A percentile compares a stretch with the other conserved stretches of the same genome.
phyloP scores from a whole-genome alignment of 192 early-diverging fungal species.

The Umbelopsis ramanniana region DNA sequence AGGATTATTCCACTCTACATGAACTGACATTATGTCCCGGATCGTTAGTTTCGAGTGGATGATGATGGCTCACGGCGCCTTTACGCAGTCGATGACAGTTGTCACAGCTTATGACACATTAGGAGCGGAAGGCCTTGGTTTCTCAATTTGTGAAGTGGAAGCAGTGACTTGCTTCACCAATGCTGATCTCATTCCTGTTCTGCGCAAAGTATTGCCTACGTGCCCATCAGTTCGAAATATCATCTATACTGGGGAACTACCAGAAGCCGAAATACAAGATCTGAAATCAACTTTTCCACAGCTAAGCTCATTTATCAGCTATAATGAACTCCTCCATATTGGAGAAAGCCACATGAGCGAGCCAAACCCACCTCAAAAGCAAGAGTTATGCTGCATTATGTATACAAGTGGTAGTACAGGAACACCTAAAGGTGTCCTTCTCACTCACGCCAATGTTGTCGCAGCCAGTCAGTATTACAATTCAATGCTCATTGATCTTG shows the following conservation, averaged over 20 bases:
- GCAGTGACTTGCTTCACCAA: slow-evolving; percentile 73
- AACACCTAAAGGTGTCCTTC: slow-evolving; percentile 75
- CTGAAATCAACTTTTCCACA: slow-evolving; percentile 46
- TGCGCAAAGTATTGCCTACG: slow-evolving; percentile 58
- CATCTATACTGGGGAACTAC: slow-evolving; percentile 69
- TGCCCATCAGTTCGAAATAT: slow-evolving; percentile 64
- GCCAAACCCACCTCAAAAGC: slow-evolving; percentile 32
- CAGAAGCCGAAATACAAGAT: slow-evolving; percentile 49
- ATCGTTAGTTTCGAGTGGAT: slow-evolving; percentile 35
- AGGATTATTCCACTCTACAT: neutral
- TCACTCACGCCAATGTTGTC: slow-evolving; percentile 70
- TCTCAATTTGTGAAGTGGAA: slow-evolving; percentile 80
- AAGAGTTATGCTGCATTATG: slow-evolving; percentile 67
- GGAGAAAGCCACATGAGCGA: slow-evolving; percentile 62
- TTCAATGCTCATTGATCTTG: neutral
- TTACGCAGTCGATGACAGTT: slow-evolving; percentile 73
- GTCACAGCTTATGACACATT: slow-evolving; percentile 87
- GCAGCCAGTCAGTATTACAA: slow-evolving; percentile 48
- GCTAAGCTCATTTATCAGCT: slow-evolving; percentile 57
- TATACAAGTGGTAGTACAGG: slow-evolving; percentile 78
- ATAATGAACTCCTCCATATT: slow-evolving; percentile 64
- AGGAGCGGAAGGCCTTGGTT: slow-evolving; percentile 79
- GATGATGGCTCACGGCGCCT: slow-evolving; percentile 48
- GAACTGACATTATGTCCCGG: neutral
- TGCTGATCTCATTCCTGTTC: slow-evolving; percentile 67